Evolutionary conservation across 441 rosid genomes (phyloP), one percentile per base, ranked within the genome.

Genomic region (Sinapis alba): DNA sequence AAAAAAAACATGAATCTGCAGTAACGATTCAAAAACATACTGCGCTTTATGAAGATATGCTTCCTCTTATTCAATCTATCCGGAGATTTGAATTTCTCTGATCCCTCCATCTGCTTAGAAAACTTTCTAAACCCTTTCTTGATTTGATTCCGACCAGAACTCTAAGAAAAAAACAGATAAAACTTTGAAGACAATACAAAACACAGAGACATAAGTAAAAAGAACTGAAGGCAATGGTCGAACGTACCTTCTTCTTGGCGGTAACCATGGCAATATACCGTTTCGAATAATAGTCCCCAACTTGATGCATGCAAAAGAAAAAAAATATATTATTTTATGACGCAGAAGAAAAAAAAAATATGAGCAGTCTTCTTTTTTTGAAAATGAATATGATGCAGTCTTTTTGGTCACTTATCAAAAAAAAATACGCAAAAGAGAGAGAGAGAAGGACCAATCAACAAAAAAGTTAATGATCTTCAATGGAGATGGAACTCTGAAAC

Each of bases 41-140:
- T 96, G 85, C 98, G 97, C 84, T 82, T 89, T 34, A 93, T 93
- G 78, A 80, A 80, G 78, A 78, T 69, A 24, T 82, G 83, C 84
- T 87, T 90, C 78, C 68, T 51, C 74, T 96, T 91, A 59, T 77
- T 79, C 80, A 83, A 79, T 81, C 84, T 83, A 62, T 87, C 89
- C 2, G 93, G 94, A 54, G 86, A 86, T 65, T 92, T 88, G 78
- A 88, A 87, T 28, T 89, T 92, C 76, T 83, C 83, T 1, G 86
- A 82, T 12, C 70, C 76, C 63, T 88, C 88, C 66, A 89, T 79
- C 75, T 83, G 79, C 62, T 86, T 78, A 78, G 83, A 19, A 74
- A 89, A 77, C 72, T 63, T 83, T 73, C 71, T 76, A 73, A 90
- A 89, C 11, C 89, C 89, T 51, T 73, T 70, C 61, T 57, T 71